These are phyloP conservation scores for Croton setiger DNA, from an alignment of 441 rosid species.

Conservation along the genomic window DNA sequence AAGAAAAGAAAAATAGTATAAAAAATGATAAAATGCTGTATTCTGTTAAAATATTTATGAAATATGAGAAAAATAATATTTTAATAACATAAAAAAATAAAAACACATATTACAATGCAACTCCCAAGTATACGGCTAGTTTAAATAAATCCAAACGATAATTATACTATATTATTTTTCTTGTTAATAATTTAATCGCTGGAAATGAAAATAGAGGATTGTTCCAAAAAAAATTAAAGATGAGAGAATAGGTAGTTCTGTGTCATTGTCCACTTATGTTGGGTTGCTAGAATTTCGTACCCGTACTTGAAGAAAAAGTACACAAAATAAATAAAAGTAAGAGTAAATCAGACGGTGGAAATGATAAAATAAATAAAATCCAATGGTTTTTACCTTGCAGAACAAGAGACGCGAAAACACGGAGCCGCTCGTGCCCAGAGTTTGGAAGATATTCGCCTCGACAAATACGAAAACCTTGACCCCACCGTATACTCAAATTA, in stretches of 20 bases:
- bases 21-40: too few relatives aligned
- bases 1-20: too few relatives aligned
- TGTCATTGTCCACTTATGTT: constrained; percentile 15
- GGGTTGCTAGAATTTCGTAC: constrained; percentile 17
- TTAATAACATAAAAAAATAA: too few relatives aligned
- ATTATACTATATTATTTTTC: too few relatives aligned
- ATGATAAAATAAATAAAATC: constrained; percentile 23
- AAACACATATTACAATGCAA: too few relatives aligned
- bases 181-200: too few relatives aligned
- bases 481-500: constrained; percentile 12
- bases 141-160: too few relatives aligned
- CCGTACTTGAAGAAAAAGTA: constrained; percentile 5
- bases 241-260: background rate
- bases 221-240: background rate
- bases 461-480: constrained; percentile 15
- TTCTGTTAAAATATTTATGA: too few relatives aligned
- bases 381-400: constrained; percentile 25
- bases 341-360: constrained; percentile 23
- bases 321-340: background rate
- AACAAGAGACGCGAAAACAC: constrained; percentile 52
- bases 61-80: too few relatives aligned
- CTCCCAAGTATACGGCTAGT: too few relatives aligned
- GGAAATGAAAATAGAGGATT: too few relatives aligned
- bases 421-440: constrained; percentile 70
- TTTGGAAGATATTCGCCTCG: constrained; percentile 51